Conservation (phyloP, 345 rosid species). For the Cardiospermum halicacabum region DNA sequence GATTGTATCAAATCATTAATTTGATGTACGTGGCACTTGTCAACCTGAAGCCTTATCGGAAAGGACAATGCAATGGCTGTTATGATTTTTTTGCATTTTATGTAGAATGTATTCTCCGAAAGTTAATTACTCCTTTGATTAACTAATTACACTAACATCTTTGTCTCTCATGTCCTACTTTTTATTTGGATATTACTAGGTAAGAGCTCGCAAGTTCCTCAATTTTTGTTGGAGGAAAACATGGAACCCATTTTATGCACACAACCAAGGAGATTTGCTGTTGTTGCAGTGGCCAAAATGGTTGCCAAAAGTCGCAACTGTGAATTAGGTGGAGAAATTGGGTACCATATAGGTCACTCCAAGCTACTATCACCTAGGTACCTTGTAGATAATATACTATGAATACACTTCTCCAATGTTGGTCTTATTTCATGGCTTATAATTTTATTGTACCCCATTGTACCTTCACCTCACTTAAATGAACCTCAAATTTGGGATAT, state of each 20-base stretch:
- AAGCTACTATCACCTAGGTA: constrained; percentile 66
- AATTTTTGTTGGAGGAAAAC: constrained; percentile 71
- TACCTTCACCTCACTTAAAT: neutral
- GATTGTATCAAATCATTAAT: neutral
- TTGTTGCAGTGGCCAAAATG: constrained; percentile 92
- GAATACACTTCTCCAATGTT: neutral
- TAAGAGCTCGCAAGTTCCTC: constrained; percentile 97
- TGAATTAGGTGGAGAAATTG: constrained; percentile 81
- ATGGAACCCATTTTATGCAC: constrained; percentile 78
- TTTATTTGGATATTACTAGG: constrained; percentile 35
- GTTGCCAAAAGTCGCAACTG: constrained; percentile 81
- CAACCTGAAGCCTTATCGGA: no score
- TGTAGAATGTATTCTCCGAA: no score
- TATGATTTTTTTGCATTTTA: no score
- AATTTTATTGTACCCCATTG: neutral
- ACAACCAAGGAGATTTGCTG: constrained; percentile 95
- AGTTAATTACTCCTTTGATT: neutral
- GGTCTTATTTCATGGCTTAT: neutral
- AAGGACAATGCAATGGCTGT: no score
- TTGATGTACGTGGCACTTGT: no score
- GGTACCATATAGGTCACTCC: constrained; percentile 89
- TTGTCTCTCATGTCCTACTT: constrained; percentile 2
- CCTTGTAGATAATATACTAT: neutral
- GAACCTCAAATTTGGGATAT: neutral
- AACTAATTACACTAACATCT: constrained; percentile 8